Evolutionary conservation across 1,139 yeast species (phyloP), one percentile per base, ranked within the genome.

Genomic region (Debaryomyces psychrophilus): DNA sequence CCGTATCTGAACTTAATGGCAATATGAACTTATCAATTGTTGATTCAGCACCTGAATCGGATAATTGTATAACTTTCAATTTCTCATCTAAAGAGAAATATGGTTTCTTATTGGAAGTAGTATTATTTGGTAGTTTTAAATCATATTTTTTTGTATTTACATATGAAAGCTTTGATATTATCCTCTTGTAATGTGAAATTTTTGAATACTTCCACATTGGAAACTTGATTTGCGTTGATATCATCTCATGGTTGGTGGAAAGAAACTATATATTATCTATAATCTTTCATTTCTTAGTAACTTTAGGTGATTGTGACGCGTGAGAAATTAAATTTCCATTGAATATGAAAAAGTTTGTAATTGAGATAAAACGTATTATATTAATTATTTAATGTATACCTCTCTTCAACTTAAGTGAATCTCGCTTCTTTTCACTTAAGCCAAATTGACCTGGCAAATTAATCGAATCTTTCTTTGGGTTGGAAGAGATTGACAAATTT

Each of bases 391-490:
- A 75, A 54, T 68, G 77, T 29, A 75, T 75, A 29, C 80, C 80
- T 59, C 80, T 65, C 54, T 75, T 75, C 62, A 75, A 59, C 54
- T 74, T 75, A 51, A 75, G 66, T 22, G 77, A 71, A 47, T 75
- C 80, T 49, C 80, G 64, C 61, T 75, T 75, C 61, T 73, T 75
- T 49, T 75, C 79, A 56, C 77, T 72, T 47, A 74, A 61, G 43
- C 70, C 69, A 42, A 65, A 60, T 46, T 67, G 68, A 17, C 60
- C 50, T 9, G 72, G 71, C 42, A 69, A 54, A 44, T 56, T 60
- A 31, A 65, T 60, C 43, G 49, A 52, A 11, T 60, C 60, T 48
- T 49, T 51, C 47, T 27, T 58, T 48, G 26, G 43, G 40, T 50
- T 44, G 6, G 35, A 31, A 28, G 49, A 44, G 27, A 33, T 41